Evolutionary conservation across 305 asterid species (phyloP), one percentile per base, ranked within the genome.

Genomic region (Fraxinus platypoda): DNA sequence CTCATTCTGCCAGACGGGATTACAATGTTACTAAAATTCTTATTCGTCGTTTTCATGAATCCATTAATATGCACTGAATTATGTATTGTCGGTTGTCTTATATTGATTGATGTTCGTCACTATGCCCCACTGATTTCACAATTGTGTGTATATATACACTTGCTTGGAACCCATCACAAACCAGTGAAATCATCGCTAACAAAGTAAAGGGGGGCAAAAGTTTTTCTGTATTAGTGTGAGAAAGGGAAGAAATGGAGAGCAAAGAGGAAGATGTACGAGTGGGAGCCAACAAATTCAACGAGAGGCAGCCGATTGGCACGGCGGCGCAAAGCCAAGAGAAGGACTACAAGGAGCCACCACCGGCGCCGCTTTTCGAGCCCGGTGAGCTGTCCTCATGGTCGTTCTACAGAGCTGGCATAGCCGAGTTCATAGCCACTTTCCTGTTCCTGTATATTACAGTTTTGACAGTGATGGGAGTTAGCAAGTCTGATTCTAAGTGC

Each of bases 331-430:
- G 78, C 25, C 86, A 87, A 3, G 91, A 88, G 75, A 86, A 83
- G 85, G 91, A 88, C 81, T 88, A 88, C 87, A 84, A 70, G 79
- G 91, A 88, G 80, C 89, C 91, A 15, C 91, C 91, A 8, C 89
- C 89, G n/a, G 86, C 88, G 6, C 89, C 91, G 21, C 81, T 88
- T 1, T 84, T 88, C 81, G 89, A 86, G 75, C 78, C 81, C 11
- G 87, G 81, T n/a, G 91, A 88, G 84, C 85, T 88, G 15, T 19
- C 77, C 0, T 88, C 90, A 2, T 88, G 90, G 90, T 86, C 89
- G 4, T 86, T 86, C 11, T 86, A 86, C 66, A 79, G 89, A n/a
- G 89, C 89, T 8, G 89, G 89, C 0, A 86, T 86, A 11, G 89
- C 89, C 17, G 89, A 86, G 19, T 86, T 86, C 66, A 68, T 86